Evolutionary conservation across 1,284 basidiomycete species (phyloP).

Genomic region (Austropuccinia psidii): DNA sequence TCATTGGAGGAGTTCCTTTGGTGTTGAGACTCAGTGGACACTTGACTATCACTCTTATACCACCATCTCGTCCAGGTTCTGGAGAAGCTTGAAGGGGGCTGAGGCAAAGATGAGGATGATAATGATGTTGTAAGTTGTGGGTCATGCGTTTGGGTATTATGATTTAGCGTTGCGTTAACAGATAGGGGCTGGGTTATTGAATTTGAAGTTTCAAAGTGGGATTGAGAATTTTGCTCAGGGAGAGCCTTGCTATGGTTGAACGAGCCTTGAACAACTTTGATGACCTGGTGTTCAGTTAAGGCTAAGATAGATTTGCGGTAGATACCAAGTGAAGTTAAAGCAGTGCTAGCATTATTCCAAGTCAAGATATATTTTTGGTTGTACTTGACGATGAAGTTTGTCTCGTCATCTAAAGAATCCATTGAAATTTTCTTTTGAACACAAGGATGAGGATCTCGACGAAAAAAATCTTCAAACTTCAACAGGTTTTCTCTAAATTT

Average conservation of each 20-base stretch:
- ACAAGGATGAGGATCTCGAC: neutral
- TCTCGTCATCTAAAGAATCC: constrained; percentile 6
- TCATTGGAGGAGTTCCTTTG: neutral
- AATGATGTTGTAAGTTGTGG: too few relatives aligned
- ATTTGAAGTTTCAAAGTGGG: neutral
- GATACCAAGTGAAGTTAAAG: constrained; percentile 52
- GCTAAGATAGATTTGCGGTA: constrained; percentile 48
- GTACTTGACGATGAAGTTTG: constrained; percentile 26
- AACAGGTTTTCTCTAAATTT: constrained; percentile 50
- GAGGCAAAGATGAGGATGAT: too few relatives aligned
- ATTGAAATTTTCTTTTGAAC: neutral
- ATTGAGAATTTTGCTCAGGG: neutral
- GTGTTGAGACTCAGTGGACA: neutral
- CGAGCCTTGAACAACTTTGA: constrained; percentile 44
- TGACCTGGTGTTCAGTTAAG: constrained; percentile 43
- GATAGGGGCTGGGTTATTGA: neutral
- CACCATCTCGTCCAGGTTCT: constrained; percentile 34
- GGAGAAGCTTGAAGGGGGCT: neutral
- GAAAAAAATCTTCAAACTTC: constrained; percentile 52
- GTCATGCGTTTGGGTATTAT: neutral
- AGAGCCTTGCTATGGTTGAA: neutral
- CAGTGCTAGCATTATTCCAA: constrained; percentile 52
- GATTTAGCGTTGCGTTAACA: neutral
- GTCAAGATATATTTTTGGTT: constrained; percentile 48
- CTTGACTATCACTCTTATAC: constrained; percentile 17